Evolutionary conservation across 768 basidiomycete genomes (phyloP), one percentile per base, ranked within the genome.

Genomic region (Austroboletus eburneus): DNA sequence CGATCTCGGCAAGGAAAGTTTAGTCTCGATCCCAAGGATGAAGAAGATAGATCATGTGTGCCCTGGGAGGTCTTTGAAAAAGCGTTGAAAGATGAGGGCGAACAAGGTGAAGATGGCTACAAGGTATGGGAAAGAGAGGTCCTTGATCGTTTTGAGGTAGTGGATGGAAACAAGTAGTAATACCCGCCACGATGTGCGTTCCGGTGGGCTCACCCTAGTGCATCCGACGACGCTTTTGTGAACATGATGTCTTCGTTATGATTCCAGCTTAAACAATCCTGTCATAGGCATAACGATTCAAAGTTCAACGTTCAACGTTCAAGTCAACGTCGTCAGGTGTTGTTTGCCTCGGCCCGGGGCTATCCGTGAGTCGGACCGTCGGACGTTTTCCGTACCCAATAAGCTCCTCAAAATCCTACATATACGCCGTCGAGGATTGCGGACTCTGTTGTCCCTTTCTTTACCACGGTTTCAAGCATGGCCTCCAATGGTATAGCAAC

Each of bases 1-100:
- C 81, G 96, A 29, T 83, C 85, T n/a, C 77, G 89, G 32, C 96
- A 98, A 74, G 91, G 92, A 4, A 78, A 79, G 24, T 97, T 92
- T 57, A 71, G 74, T 5, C 65, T 85, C 13, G 72, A 71, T 39
- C 65, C 75, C 13, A 62, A 65, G 14, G 74, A 74, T 45, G 77
- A 72, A 48, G 75, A 69, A n/a, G 83, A 85, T 50, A 71, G 60
- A 17, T 66, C 66, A 38, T 92, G 85, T 62, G 72, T 87, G 13
- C 79, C 87, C 20, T 91, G 91, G 83, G 77, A 81, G 23, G 73
- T 84, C 17, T 83, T 93, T 54, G 70, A 79, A 53, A 74, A 72
- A 39, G 89, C 88, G 9, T 56, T 77, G 40, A 62, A 71, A 46
- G 68, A 66, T 30, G 64, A 64, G 43, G 80, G 80, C 12, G 80